Base-by-base conservation (phyloP, 768 basidiomycete species). In the Lanmaoa rubissima region DNA sequence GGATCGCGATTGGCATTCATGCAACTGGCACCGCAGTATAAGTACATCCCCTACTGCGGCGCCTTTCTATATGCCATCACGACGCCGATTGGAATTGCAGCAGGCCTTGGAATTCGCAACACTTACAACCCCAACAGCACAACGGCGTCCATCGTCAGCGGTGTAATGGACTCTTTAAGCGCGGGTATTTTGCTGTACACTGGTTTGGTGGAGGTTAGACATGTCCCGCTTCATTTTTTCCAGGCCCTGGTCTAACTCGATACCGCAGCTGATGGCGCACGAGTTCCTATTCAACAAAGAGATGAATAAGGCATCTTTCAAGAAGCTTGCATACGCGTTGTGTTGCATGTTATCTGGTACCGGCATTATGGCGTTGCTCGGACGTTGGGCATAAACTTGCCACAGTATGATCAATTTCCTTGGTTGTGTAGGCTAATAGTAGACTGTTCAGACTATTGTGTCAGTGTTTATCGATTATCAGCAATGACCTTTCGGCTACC, bases 231-330 rank as follows among this genome's bases (percentile, higher is more conserved):
- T 19, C 43, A 31, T 4, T 39, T 7, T 39, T 38, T 38, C 14
- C 16, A 12, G 8, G 13, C 5, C 42, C 4, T 34, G 14, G 17
- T 41, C 53, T 65, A 9, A 69, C 51, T 17, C 5, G 8, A 32
- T n/a, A 34, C n/a, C 6, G 2, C 59, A 89, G 87, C 80, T 97
- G 0, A 79, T 98, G 44, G 96, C 93, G 1, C 95, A 97, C 68
- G 96, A 98, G 66, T 97, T 98, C 74, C 67, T 98, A 40, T 94
- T 96, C 75, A 94, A 85, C 76, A 83, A 86, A 56, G 83, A 91
- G 55, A 92, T 94, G 87, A 83, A 87, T 70, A 77, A 82, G n/a
- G 82, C 81, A 5, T 83, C 85, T 6, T 83, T 82, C 51, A 65
- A 71, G 28, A 84, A 84, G 64, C 73, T 96, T n/a, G 72, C 78